Percentiles rank a stretch among this genome's conserved stretches.
phyloP scores from a whole-genome alignment of 495 filamentous ascomycete genomes.

The Terfezia boudieri region DNA sequence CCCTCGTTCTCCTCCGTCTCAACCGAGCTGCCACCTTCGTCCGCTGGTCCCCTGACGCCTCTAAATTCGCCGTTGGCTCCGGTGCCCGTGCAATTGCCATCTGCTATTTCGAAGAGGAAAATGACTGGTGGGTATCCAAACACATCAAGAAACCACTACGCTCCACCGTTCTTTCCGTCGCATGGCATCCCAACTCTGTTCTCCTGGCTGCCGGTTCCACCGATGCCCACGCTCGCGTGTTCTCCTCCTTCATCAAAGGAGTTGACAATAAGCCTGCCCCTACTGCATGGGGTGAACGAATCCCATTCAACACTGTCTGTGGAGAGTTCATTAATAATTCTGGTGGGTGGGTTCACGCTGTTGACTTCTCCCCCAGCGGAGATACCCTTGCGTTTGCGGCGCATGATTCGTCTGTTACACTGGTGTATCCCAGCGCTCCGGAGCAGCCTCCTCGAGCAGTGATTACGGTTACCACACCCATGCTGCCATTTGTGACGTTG shows the following conservation, averaged over 20 bases:
- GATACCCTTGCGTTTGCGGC: slow-evolving; percentile 75
- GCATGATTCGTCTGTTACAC: slow-evolving; percentile 86
- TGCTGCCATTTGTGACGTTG: slow-evolving; percentile 73
- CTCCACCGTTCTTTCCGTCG: slow-evolving; percentile 78
- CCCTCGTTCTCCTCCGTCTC: slow-evolving; percentile 87
- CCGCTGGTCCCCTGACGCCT: slow-evolving; percentile 88
- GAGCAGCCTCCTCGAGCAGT: slow-evolving; percentile 80
- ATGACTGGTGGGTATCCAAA: slow-evolving; percentile 99
- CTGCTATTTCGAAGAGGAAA: slow-evolving; percentile 97
- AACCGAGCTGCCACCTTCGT: slow-evolving; percentile 94
- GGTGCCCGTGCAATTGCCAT: slow-evolving; percentile 90
- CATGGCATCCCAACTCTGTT: slow-evolving; percentile 94
- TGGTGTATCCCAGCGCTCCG: slow-evolving; percentile 58
- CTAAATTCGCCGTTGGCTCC: slow-evolving; percentile 92
- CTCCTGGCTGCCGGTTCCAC: slow-evolving; percentile 83
- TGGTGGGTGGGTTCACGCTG: slow-evolving; percentile 85
- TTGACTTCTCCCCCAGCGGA: slow-evolving; percentile 76
- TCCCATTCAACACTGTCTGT: slow-evolving; percentile 95
- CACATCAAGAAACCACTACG: slow-evolving; percentile 96
- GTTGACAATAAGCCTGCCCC: slow-evolving; percentile 72
- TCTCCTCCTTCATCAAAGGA: slow-evolving; percentile 90
- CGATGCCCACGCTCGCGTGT: slow-evolving; percentile 90
- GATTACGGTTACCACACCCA: slow-evolving; percentile 66
- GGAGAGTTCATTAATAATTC: slow-evolving; percentile 89
- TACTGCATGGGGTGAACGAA: slow-evolving; percentile 75